Percentiles rank a stretch among this genome's conserved stretches.
Evolutionary conservation across 2,329 filamentous ascomycete species (phyloP).

Genomic region (Colletotrichum tamarilloi): DNA sequence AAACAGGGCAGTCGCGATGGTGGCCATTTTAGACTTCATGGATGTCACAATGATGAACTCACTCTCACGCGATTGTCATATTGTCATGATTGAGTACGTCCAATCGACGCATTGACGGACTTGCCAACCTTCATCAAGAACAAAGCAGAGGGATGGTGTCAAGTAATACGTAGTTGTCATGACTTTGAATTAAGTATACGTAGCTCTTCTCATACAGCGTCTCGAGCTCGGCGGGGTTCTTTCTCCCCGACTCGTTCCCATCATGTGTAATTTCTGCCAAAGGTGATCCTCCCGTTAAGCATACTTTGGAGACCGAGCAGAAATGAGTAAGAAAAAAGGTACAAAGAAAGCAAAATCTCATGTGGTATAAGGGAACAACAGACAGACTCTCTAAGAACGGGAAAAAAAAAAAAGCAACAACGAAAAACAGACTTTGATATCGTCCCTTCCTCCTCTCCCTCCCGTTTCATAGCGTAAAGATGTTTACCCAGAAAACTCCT

Average conservation of each 20-base stretch:
- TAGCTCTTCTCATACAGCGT: background rate
- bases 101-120: too few relatives aligned
- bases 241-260: background rate
- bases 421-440: background rate
- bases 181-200: slow-evolving; percentile 8
- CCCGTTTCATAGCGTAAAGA: background rate
- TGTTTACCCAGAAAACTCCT: background rate
- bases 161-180: background rate
- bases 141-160: background rate
- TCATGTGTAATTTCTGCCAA: background rate
- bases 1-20: background rate
- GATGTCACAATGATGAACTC: background rate
- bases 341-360: background rate
- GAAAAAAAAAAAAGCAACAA: background rate
- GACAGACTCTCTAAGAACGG: background rate
- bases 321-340: too few relatives aligned
- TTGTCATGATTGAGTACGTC: background rate
- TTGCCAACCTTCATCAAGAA: too few relatives aligned
- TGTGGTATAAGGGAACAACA: background rate
- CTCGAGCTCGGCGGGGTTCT: background rate
- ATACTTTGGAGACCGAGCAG: too few relatives aligned
- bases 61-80: background rate
- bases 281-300: background rate
- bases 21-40: background rate
- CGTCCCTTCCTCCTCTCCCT: background rate